These are phyloP conservation scores for Acanthamoeba quina DNA, from an alignment of 208 protist species.

Conservation along the genomic window DNA sequence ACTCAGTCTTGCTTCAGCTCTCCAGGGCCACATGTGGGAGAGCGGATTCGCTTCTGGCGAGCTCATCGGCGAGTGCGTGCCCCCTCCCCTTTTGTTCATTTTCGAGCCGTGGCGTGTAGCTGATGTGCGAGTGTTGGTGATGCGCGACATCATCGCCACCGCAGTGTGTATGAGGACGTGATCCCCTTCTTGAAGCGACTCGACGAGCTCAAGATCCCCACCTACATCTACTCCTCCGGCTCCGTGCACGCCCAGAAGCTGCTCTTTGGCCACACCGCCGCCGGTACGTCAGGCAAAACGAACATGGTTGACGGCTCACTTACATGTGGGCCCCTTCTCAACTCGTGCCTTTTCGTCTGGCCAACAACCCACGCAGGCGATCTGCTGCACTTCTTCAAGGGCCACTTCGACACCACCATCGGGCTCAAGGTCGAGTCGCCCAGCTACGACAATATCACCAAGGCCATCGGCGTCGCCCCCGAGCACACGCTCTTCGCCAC, in stretches of 20 bases:
- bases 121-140: not conserved
- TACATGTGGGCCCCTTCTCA: not conserved
- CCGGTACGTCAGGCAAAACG: not conserved
- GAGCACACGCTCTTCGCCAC: constrained; percentile 61
- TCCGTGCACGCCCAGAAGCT: constrained; percentile 89
- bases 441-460: constrained; percentile 89
- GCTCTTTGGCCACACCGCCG: constrained; percentile 87
- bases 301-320: not conserved
- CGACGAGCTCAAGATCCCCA: constrained; percentile 37
- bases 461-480: not conserved
- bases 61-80: constrained; percentile 77
- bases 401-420: constrained; percentile 91
- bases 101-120: not conserved
- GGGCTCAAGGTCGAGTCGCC: constrained; percentile 88
- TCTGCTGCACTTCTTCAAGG: constrained; percentile 88
- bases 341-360: no score
- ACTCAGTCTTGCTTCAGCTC: not conserved
- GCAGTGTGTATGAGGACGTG: constrained; percentile 79
- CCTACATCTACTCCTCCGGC: constrained; percentile 93
- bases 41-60: constrained; percentile 78
- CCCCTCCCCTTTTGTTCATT: not conserved
- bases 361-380: constrained; percentile 80
- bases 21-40: constrained; percentile 91
- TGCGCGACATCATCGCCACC: not conserved
- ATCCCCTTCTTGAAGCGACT: constrained; percentile 49